Base-by-base conservation (phyloP, 2,329 filamentous ascomycete species). In the Sclerotinia trifoliorum region DNA sequence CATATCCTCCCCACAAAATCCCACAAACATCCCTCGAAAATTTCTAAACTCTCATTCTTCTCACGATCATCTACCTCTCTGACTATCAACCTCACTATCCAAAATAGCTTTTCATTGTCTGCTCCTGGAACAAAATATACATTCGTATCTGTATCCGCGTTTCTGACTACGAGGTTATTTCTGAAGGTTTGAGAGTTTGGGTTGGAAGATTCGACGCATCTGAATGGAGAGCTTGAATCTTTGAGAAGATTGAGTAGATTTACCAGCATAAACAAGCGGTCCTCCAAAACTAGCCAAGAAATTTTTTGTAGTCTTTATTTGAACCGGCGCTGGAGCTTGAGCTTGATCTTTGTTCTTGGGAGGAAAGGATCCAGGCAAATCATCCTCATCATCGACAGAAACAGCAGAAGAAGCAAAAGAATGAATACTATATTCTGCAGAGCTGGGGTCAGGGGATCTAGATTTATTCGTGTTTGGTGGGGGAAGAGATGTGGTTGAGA, bases 401-500 rank as follows among this genome's bases (percentile, higher is more conserved):
- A 39, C 8, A 24, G 29, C 29, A 10, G 65, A 66, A 4, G 65
- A 66, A 8, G 42, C 65, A 21, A 61, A 66, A 0, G 65, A 66
- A n/a, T 66, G 65, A 6, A 66, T 32, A 1, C 55, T 61, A 19
- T 52, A 66, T 44, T 61, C 65, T 32, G 65, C 65, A 6, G 55
- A 61, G 10, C 35, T 39, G 15, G 57, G 54, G 8, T 46, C 29
- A 6, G 51, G 17, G 5, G 52, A 35, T 58, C 39, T 39, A 5
- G 52, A 35, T 58, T 48, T 39, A 5, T 21, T 35, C 5, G 21
- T 35, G 3, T 15, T 51, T 1, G 5, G 15, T 3, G 15, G 21
- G 32, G 48, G 48, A 11, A 56, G 39, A 35, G 63, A 32, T 1
- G 63, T 44, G 13, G 58, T 62, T 13, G 44, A 35, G 21, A 62